phyloP scores from a whole-genome alignment of 371 early-diverging fungal genomes.

The Mortierella sp. region DNA sequence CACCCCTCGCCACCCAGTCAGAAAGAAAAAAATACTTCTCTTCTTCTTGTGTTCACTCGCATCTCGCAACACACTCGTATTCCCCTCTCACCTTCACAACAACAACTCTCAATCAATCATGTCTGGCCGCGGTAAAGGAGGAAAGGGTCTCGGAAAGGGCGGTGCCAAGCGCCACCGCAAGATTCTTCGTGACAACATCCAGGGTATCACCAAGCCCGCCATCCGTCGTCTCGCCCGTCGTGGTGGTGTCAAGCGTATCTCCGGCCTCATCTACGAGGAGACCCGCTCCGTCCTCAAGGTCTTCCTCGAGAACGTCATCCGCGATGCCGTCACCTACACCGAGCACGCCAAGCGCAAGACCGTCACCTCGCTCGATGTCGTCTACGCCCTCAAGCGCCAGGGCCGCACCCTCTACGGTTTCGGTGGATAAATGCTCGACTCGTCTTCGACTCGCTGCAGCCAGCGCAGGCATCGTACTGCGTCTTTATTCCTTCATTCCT shows the following conservation, averaged over 20 bases:
- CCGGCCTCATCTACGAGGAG: slow-evolving; percentile 99
- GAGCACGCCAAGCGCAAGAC: slow-evolving; percentile 99
- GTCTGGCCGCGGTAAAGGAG: slow-evolving; percentile 98
- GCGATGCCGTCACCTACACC: slow-evolving; percentile 99
- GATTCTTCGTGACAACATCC: slow-evolving; percentile 98
- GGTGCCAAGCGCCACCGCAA: slow-evolving; percentile 99
- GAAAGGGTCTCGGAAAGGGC: slow-evolving; percentile 98
- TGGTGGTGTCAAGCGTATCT: slow-evolving; percentile 99
- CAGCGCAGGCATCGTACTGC: not conserved
- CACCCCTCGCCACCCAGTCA: slow-evolving; percentile 56
- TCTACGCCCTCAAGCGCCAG: slow-evolving; percentile 98
- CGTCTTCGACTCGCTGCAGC: no score
- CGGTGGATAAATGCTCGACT: slow-evolving; percentile 48
- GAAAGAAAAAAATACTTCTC: not conserved
- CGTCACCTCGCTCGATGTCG: slow-evolving; percentile 85
- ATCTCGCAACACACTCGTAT: not conserved
- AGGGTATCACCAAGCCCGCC: slow-evolving; percentile 99
- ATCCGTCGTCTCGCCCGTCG: slow-evolving; percentile 99
- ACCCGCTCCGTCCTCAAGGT: slow-evolving; percentile 97
- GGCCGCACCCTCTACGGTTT: slow-evolving; percentile 92
- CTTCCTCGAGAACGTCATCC: slow-evolving; percentile 98
- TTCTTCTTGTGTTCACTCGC: not conserved
- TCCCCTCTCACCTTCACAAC: not conserved
- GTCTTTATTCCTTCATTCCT: slow-evolving; percentile 1
- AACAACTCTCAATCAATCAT: slow-evolving; percentile 58